Evolutionary conservation across 257 asterid species (phyloP).

Genomic region (Solanum tarijense): DNA sequence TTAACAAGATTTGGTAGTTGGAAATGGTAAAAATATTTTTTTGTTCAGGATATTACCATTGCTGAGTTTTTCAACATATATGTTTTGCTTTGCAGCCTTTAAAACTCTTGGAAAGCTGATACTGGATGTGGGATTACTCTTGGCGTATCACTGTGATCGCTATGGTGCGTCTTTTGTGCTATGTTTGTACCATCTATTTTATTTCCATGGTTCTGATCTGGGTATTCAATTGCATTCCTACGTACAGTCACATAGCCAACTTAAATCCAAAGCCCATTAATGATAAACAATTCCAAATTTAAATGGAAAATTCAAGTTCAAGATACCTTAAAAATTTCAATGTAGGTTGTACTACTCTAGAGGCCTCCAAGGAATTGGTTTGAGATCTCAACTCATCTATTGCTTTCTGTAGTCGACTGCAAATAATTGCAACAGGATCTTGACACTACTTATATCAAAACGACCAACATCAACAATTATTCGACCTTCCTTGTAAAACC

Average conservation of each 20-base stretch:
- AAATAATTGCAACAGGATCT: constrained; percentile 57
- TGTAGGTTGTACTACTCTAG: constrained; percentile 38
- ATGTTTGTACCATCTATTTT: not conserved
- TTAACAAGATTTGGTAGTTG: not conserved
- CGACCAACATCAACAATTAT: not conserved
- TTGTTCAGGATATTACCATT: not conserved
- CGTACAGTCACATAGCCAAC: constrained; percentile 8
- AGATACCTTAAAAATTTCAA: constrained; percentile 38
- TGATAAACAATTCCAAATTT: not conserved
- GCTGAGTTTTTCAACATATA: not conserved
- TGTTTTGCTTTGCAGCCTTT: constrained; percentile 35
- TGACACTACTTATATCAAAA: constrained; percentile 9
- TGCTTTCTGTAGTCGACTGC: constrained; percentile 57
- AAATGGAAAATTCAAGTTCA: constrained; percentile 3
- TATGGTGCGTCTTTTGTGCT: constrained; percentile 39
- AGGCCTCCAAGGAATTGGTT: constrained; percentile 32
- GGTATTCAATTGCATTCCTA: constrained; percentile 83
- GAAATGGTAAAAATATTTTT: not conserved
- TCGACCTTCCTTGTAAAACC: not conserved
- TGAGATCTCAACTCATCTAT: constrained; percentile 51
- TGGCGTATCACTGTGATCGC: constrained; percentile 81
- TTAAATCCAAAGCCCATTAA: not conserved
- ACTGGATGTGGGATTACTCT: constrained; percentile 80
- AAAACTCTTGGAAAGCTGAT: constrained; percentile 82
- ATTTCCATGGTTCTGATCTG: constrained; percentile 8